Evolutionary conservation across 2,329 filamentous ascomycete genomes (phyloP), one percentile per base, ranked within the genome.

Genomic region (Bipolaris bicolor): DNA sequence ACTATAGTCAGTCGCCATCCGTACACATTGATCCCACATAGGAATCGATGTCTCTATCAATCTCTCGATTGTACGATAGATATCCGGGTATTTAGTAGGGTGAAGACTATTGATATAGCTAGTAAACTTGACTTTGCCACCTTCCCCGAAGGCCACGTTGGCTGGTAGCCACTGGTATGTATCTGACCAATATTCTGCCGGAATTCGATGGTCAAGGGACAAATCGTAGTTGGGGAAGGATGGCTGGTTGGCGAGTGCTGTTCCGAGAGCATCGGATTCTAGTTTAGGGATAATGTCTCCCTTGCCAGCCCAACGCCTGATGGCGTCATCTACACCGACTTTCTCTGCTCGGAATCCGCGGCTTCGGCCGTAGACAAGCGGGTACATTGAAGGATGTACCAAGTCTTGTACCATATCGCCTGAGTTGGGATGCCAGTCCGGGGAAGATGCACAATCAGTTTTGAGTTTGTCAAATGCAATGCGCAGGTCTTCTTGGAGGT

Each of bases 371-470:
- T 85, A 86, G 1, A 85, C 68, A 0, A 90, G 71, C 0, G 87
- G 86, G 61, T 82, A 90, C 6, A 90, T 76, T 0, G 86, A 89
- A 1, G 87, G 86, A 61, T 90, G 82, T 5, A 90, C 80, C 1
- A 90, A 75, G 66, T 90, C 83, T 0, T 87, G 80, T 1, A 90
- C 86, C 57, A 80, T 81, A 0, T 77, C 71, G 31, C 85, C 76
- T 0, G 83, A 86, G 2, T 81, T 77, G 0, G 87, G 87, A 70
- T 89, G 85, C 81, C 83, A 90, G 6, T 83, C 80, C 0, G 82
- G 80, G 13, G 49, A 52, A 3, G 39, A 7, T 13, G 41, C 45
- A 20, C 64, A 64, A 0, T 83, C 77, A 16, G 82, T 71, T 57
- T 88, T 82, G 1, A 90, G 75, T 0, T 68, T 68, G 1, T 71